These are phyloP conservation scores for Yamadazyma diospyri DNA, from an alignment of 1,139 yeast species.

Conservation along the genomic window DNA sequence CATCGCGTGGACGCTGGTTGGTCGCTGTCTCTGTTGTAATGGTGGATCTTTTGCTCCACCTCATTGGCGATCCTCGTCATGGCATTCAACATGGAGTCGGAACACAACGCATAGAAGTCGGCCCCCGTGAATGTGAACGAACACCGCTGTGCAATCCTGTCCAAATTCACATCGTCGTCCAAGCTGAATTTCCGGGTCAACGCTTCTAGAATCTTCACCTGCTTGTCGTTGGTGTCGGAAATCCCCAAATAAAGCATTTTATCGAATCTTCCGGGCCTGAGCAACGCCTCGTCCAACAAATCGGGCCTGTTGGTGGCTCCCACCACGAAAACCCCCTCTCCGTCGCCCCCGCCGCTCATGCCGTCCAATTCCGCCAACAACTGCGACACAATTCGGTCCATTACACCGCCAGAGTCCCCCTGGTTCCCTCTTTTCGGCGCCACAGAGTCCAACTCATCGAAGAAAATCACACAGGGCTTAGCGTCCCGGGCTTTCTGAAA, in stretches of 20 bases:
- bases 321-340: constrained; percentile 94
- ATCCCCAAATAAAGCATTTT: constrained; percentile 92
- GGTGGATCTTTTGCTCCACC: constrained; percentile 63
- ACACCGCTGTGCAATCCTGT: constrained; percentile 63
- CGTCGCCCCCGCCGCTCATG: constrained; percentile 64
- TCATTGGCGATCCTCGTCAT: constrained; percentile 84
- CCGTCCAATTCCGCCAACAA: constrained; percentile 92
- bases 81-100: constrained; percentile 93
- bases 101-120: constrained; percentile 91
- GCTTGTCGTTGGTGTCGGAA: constrained; percentile 87
- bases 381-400: constrained; percentile 97
- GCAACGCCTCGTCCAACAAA: constrained; percentile 84
- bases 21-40: constrained; percentile 44
- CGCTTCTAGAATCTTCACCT: constrained; percentile 80
- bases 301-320: constrained; percentile 98
- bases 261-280: constrained; percentile 95
- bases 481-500: constrained; percentile 95
- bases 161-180: constrained; percentile 56
- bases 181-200: constrained; percentile 80
- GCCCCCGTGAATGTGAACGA: constrained; percentile 95
- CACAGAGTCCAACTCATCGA: constrained; percentile 95
- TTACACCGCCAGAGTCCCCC: constrained; percentile 97
- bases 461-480: constrained; percentile 93
- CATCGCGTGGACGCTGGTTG: constrained; percentile 61
- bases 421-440: constrained; percentile 98